A percentile compares a stretch with the other conserved stretches of the same genome.
Conservation (phyloP, 441 rosid genomes). For the Manihot esculenta region DNA sequence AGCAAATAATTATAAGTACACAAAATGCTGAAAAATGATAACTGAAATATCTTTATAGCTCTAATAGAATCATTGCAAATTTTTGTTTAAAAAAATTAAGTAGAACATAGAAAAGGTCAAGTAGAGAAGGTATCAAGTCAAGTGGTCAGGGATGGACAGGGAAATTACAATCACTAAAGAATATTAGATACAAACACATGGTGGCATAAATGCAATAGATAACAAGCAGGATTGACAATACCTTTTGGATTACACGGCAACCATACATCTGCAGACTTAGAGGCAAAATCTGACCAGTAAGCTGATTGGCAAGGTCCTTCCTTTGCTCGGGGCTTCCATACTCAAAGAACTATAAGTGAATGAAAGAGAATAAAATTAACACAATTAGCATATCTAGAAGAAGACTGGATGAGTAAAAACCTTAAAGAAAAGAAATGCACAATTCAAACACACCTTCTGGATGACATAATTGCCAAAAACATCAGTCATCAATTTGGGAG, state of each 20-base stretch:
- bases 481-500: slow-evolving; percentile 66
- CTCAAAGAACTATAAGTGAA: slow-evolving; percentile 57
- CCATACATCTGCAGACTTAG: slow-evolving; percentile 82
- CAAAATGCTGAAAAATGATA: not conserved
- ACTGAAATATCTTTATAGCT: not conserved
- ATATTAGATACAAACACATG: not conserved
- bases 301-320: slow-evolving; percentile 64
- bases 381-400: slow-evolving; percentile 12
- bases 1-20: not conserved
- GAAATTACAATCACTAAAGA: not conserved
- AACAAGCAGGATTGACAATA: slow-evolving; percentile 20
- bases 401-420: not conserved
- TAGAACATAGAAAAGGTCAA: too few relatives aligned
- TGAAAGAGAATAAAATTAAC: slow-evolving; percentile 8
- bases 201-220: not conserved
- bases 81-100: not conserved
- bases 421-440: not conserved
- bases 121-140: not conserved
- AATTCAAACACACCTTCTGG: slow-evolving; percentile 50
- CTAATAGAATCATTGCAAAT: not conserved
- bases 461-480: slow-evolving; percentile 78
- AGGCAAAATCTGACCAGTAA: slow-evolving; percentile 58
- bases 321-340: slow-evolving; percentile 62
- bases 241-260: slow-evolving; percentile 85
- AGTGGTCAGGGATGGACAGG: not conserved